Percentiles rank a stretch among this genome's conserved stretches.
phyloP scores from a whole-genome alignment of 2,329 filamentous ascomycete genomes.

The Phialophora chinensis region DNA sequence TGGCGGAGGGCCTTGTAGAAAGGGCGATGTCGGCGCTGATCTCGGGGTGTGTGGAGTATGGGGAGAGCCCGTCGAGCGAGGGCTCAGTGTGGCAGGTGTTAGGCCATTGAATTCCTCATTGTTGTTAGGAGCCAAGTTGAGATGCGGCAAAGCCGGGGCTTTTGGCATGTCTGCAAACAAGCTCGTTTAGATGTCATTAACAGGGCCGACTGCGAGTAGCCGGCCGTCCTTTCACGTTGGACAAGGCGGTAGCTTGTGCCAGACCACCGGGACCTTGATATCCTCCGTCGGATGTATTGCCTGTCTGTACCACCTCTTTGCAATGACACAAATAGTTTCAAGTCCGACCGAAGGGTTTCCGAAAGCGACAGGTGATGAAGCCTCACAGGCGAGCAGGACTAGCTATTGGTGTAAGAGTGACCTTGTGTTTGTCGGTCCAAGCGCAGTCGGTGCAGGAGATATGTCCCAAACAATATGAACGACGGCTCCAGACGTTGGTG shows the following conservation, averaged over 20 bases:
- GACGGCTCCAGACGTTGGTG: background rate
- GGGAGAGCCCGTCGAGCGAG: constrained; percentile 37
- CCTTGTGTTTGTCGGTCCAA: background rate
- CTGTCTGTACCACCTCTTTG: constrained; percentile 33
- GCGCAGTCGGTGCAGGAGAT: background rate
- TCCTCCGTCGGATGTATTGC: constrained; percentile 22
- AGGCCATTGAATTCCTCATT: constrained; percentile 35
- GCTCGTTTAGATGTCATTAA: constrained; percentile 33
- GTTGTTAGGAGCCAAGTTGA: constrained; percentile 36
- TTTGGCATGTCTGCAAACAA: constrained; percentile 38
- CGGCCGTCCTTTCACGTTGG: constrained; percentile 31
- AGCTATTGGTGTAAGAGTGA: background rate
- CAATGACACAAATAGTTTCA: constrained; percentile 9
- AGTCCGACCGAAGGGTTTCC: constrained; percentile 13
- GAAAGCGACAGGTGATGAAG: background rate
- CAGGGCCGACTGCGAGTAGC: constrained; percentile 36
- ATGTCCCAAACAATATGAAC: background rate
- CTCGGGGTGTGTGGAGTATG: constrained; percentile 29
- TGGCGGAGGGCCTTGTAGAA: constrained; percentile 23
- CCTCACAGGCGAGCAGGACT: background rate
- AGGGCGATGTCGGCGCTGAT: constrained; percentile 35
- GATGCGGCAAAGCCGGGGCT: constrained; percentile 35
- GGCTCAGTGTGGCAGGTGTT: constrained; percentile 36
- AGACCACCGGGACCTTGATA: constrained; percentile 29
- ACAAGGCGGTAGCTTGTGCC: constrained; percentile 27